These are phyloP conservation scores for Leptomonas pyrrhocoris DNA, from an alignment of 208 protist genomes.

Conservation along the genomic window DNA sequence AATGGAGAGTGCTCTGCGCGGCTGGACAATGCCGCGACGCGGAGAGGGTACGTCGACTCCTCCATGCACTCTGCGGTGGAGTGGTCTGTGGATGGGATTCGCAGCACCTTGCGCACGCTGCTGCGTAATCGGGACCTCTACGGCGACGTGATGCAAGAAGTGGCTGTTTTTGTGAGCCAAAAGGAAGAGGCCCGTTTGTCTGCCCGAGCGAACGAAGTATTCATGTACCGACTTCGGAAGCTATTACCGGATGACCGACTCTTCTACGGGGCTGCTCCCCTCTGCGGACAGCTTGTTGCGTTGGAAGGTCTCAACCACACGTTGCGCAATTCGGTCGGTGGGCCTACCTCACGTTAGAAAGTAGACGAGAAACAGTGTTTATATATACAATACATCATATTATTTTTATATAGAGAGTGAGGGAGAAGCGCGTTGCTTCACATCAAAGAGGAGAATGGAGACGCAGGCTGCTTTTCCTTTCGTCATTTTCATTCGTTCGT, in stretches of 20 bases:
- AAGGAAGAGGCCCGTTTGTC: slow-evolving; percentile 55
- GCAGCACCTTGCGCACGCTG: slow-evolving; percentile 46
- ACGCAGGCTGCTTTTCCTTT: too few relatives aligned
- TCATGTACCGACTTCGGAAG: slow-evolving; percentile 62
- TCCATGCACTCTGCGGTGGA: slow-evolving; percentile 37
- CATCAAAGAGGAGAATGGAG: too few relatives aligned
- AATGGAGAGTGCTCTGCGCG: neutral
- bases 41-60: neutral
- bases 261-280: slow-evolving; percentile 52
- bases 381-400: too few relatives aligned
- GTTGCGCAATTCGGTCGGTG: neutral
- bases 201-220: slow-evolving; percentile 56
- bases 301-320: slow-evolving; percentile 51
- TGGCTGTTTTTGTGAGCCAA: slow-evolving; percentile 52
- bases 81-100: slow-evolving; percentile 52
- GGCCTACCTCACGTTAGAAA: slow-evolving; percentile 3
- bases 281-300: slow-evolving; percentile 77
- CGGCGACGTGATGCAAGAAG: slow-evolving; percentile 54
- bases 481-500: too few relatives aligned
- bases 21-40: neutral
- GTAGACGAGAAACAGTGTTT: neutral
- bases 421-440: too few relatives aligned
- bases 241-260: slow-evolving; percentile 52
- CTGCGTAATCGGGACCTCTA: slow-evolving; percentile 46
- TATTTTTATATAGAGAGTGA: too few relatives aligned